Percentiles rank a stretch among this genome's conserved stretches.
These are phyloP conservation scores for Delitschia confertaspora DNA, from an alignment of 495 filamentous ascomycete species.

Conservation along the genomic window DNA sequence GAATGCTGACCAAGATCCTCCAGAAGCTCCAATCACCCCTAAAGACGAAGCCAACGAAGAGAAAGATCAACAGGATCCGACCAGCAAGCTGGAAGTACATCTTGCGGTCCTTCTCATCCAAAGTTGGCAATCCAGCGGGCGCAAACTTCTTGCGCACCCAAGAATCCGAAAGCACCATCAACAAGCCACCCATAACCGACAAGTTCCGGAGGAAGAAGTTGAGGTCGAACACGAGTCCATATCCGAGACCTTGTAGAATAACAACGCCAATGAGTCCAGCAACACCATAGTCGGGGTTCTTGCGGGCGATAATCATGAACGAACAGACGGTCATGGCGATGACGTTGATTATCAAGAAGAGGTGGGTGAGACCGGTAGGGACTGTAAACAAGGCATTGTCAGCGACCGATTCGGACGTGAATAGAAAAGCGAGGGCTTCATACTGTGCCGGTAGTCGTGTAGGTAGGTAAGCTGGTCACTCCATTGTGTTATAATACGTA, in stretches of 20 bases:
- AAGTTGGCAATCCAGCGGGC: slow-evolving; percentile 82
- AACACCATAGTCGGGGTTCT: slow-evolving; percentile 86
- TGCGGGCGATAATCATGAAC: slow-evolving; percentile 77
- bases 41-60: slow-evolving; percentile 95
- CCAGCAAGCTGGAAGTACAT: slow-evolving; percentile 99
- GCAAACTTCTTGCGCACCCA: slow-evolving; percentile 97
- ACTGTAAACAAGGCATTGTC: slow-evolving; percentile 45
- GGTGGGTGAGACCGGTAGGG: slow-evolving; percentile 78
- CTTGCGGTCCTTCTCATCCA: slow-evolving; percentile 98
- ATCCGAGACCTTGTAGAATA: slow-evolving; percentile 90
- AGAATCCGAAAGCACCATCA: slow-evolving; percentile 96
- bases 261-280: slow-evolving; percentile 83
- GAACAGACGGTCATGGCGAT: slow-evolving; percentile 81
- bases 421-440: slow-evolving; percentile 23
- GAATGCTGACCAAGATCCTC: slow-evolving; percentile 67
- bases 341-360: slow-evolving; percentile 88
- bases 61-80: slow-evolving; percentile 89
- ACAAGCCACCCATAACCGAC: slow-evolving; percentile 87
- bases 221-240: slow-evolving; percentile 96
- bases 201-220: slow-evolving; percentile 99
- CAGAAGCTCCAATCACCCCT: slow-evolving; percentile 85
- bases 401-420: slow-evolving; percentile 17
- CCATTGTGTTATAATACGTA: slow-evolving; percentile 98
- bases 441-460: slow-evolving; percentile 89
- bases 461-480: slow-evolving; percentile 89